Percentiles rank a stretch among this genome's conserved stretches.
Conservation (phyloP, 805 yeast genomes). For the Metschnikowia cubensis region DNA sequence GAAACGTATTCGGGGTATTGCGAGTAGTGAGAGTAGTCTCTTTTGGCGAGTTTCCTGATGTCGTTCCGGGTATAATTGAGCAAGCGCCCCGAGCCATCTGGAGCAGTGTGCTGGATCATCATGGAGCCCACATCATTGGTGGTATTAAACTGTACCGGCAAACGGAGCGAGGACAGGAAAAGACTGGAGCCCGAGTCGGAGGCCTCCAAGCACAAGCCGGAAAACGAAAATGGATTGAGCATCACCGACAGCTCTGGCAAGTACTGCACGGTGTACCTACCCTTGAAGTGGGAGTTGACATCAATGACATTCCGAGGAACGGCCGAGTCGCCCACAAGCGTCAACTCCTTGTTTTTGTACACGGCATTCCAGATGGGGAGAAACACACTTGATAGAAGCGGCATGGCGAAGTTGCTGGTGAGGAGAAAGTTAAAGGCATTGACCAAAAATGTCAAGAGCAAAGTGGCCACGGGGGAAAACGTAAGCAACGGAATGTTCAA, state of each 20-base stretch:
- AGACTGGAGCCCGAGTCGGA: slow-evolving; percentile 19
- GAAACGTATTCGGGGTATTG: slow-evolving; percentile 20
- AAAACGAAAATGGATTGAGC: slow-evolving; percentile 68
- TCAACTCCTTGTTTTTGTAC: slow-evolving; percentile 43
- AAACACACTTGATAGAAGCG: slow-evolving; percentile 34
- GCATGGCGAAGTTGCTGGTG: slow-evolving; percentile 47
- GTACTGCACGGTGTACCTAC: slow-evolving; percentile 79
- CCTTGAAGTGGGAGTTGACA: slow-evolving; percentile 68
- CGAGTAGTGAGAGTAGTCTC: slow-evolving; percentile 31
- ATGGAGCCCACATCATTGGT: slow-evolving; percentile 66
- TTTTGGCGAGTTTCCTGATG: slow-evolving; percentile 37
- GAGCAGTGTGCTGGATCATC: slow-evolving; percentile 58
- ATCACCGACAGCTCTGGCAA: slow-evolving; percentile 88
- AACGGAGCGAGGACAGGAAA: slow-evolving; percentile 24
- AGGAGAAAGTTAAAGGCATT: slow-evolving; percentile 51
- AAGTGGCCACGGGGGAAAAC: slow-evolving; percentile 55
- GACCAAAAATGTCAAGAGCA: slow-evolving; percentile 44
- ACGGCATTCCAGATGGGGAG: slow-evolving; percentile 43
- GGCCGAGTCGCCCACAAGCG: slow-evolving; percentile 48
- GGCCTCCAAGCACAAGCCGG: slow-evolving; percentile 55
- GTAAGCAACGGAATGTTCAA: slow-evolving; percentile 72
- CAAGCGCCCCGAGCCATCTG: slow-evolving; percentile 45
- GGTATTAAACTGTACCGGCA: slow-evolving; percentile 81
- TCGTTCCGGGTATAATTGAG: slow-evolving; percentile 57
- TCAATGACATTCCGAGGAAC: slow-evolving; percentile 36